These are phyloP conservation scores for Thinopyrum elongatum DNA, from an alignment of 176 grass and related monocot genomes.

Conservation along the genomic window DNA sequence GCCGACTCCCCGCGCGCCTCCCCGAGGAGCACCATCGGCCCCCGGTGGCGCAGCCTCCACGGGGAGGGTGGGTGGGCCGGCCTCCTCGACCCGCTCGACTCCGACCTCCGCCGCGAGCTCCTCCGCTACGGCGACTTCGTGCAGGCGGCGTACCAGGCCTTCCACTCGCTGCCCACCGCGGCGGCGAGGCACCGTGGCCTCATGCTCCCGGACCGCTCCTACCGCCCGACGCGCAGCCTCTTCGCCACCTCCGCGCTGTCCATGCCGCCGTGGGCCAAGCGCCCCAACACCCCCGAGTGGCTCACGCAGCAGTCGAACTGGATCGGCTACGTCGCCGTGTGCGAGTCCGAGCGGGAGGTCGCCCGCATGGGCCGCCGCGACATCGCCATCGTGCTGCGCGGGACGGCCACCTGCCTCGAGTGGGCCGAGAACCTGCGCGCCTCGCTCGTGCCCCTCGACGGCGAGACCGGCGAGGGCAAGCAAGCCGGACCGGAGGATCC, in stretches of 20 bases:
- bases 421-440: conserved; percentile 85
- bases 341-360: conserved; percentile 81
- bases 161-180: conserved; percentile 72
- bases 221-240: conserved; percentile 76
- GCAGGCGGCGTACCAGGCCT: conserved; percentile 76
- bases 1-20: conserved; percentile 62
- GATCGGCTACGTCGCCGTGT: conserved; percentile 91
- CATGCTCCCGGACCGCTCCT: conserved; percentile 79
- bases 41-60: conserved; percentile 63
- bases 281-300: conserved; percentile 66
- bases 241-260: conserved; percentile 77
- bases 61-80: conserved; percentile 61
- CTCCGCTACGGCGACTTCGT: conserved; percentile 86
- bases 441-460: conserved; percentile 57
- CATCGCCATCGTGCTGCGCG: conserved; percentile 81
- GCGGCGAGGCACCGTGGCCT: conserved; percentile 44
- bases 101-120: conserved; percentile 86
- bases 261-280: conserved; percentile 64
- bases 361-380: conserved; percentile 84
- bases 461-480: neutral
- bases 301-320: conserved; percentile 87
- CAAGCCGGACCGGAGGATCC: conserved; percentile 19
- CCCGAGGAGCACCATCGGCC: conserved; percentile 59
- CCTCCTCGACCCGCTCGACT: conserved; percentile 79
- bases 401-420: conserved; percentile 87